These are phyloP conservation scores for Phyllosticta citrichinensis DNA, from an alignment of 2,329 filamentous ascomycete genomes.

Conservation along the genomic window DNA sequence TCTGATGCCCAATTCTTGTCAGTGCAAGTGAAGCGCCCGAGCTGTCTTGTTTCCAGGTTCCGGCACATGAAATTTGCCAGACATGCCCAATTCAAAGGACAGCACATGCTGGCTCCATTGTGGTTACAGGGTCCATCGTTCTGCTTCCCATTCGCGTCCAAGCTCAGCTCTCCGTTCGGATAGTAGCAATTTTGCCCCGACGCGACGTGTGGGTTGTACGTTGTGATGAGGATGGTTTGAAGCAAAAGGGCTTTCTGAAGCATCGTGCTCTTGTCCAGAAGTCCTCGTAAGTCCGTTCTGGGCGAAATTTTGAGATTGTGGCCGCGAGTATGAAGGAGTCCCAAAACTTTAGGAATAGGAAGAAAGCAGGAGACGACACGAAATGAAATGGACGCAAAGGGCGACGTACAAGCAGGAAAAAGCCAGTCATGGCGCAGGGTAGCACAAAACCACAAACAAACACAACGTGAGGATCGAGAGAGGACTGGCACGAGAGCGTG, in stretches of 20 bases:
- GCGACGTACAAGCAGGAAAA: neutral
- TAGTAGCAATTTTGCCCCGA: neutral
- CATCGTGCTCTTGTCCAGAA: neutral
- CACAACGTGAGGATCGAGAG: neutral
- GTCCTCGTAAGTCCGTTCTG: neutral
- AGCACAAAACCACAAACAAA: neutral
- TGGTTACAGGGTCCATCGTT: neutral
- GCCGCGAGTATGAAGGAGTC: neutral
- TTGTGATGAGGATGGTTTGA: neutral
- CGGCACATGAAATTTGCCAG: constrained; percentile 25
- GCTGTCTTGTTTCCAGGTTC: constrained; percentile 14
- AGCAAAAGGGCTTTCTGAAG: neutral
- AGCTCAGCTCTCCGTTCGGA: neutral
- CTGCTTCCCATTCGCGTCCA: neutral
- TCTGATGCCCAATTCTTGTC: constrained; percentile 20
- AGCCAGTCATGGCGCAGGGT: neutral
- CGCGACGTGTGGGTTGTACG: neutral
- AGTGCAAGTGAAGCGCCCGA: constrained; percentile 25
- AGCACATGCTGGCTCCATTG: constrained; percentile 18
- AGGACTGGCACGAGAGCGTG: neutral
- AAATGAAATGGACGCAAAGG: neutral
- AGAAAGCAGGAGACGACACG: neutral
- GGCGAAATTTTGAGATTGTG: too few species aligned
- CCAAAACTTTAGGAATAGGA: neutral
- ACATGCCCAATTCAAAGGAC: constrained; percentile 25